Percentiles rank a stretch among this genome's conserved stretches.
These are phyloP conservation scores for Madurella mycetomatis DNA, from an alignment of 2,329 filamentous ascomycete genomes.

Conservation along the genomic window DNA sequence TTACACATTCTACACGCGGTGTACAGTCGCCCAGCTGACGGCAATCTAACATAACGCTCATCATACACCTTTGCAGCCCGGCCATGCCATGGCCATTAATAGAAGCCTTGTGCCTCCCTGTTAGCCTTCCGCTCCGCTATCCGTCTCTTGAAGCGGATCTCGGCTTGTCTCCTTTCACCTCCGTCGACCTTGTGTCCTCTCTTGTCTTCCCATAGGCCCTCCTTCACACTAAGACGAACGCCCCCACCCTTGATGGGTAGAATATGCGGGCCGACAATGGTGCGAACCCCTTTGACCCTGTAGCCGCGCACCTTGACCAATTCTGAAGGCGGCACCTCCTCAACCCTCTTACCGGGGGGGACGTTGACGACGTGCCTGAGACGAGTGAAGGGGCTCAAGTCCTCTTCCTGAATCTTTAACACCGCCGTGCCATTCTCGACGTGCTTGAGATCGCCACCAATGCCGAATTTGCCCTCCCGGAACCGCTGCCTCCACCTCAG, in stretches of 20 bases:
- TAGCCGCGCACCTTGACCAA: slow-evolving; percentile 59
- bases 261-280: slow-evolving; percentile 71
- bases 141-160: slow-evolving; percentile 82
- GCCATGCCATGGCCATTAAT: slow-evolving; percentile 9
- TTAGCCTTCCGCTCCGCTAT: slow-evolving; percentile 71
- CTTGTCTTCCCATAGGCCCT: slow-evolving; percentile 90
- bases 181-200: slow-evolving; percentile 91
- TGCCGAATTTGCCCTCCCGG: slow-evolving; percentile 68
- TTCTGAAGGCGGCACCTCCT: slow-evolving; percentile 33
- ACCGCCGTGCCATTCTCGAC: slow-evolving; percentile 56
- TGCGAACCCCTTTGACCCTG: slow-evolving; percentile 61
- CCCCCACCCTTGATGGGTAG: slow-evolving; percentile 62
- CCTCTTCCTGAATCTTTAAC: slow-evolving; percentile 43
- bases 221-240: slow-evolving; percentile 65
- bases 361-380: slow-evolving; percentile 54
- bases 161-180: slow-evolving; percentile 82
- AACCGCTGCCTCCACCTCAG: slow-evolving; percentile 85
- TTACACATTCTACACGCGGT: slow-evolving; percentile 23
- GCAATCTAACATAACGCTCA: slow-evolving; percentile 3
- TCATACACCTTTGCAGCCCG: slow-evolving; percentile 1
- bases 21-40: background rate
- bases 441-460: slow-evolving; percentile 75
- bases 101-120: slow-evolving; percentile 34
- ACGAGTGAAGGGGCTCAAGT: slow-evolving; percentile 35
- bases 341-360: slow-evolving; percentile 40